phyloP scores from a whole-genome alignment of 371 early-diverging fungal genomes.

The Mucor velutinosus region DNA sequence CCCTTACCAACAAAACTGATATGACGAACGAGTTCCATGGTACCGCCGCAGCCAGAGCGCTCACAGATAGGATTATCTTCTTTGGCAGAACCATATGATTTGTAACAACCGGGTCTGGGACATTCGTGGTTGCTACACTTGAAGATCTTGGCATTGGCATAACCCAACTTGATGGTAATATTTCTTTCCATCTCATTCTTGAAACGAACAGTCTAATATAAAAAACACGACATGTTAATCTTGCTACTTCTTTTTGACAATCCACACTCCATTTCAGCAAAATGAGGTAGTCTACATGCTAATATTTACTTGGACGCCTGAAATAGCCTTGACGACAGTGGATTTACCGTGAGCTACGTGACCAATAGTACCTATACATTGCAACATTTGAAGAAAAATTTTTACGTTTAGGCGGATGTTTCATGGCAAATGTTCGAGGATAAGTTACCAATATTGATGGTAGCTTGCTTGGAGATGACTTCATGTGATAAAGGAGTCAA shows the following conservation, averaged over 20 bases:
- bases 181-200: conserved; percentile 99
- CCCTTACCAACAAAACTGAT: conserved; percentile 92
- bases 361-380: conserved; percentile 93
- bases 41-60: conserved; percentile 88
- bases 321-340: conserved; percentile 99
- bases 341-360: conserved; percentile 99
- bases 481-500: conserved; percentile 85
- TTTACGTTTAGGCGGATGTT: conserved; percentile 7
- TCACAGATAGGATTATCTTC: conserved; percentile 93
- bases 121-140: conserved; percentile 93
- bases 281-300: not conserved
- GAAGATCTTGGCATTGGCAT: conserved; percentile 99
- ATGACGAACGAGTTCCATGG: conserved; percentile 91
- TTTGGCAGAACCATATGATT: conserved; percentile 84
- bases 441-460: conserved; percentile 96
- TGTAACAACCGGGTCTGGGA: conserved; percentile 96
- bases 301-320: conserved; percentile 87
- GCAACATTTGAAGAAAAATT: conserved; percentile 7
- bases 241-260: not conserved
- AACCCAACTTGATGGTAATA: conserved; percentile 99
- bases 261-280: not conserved
- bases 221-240: conserved; percentile 3
- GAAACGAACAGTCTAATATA: conserved; percentile 93
- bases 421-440: not conserved
- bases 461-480: conserved; percentile 97